A percentile compares a stretch with the other conserved stretches of the same genome.
These are phyloP conservation scores for Leccinum disarticulatum DNA, from an alignment of 768 basidiomycete genomes.

Conservation along the genomic window DNA sequence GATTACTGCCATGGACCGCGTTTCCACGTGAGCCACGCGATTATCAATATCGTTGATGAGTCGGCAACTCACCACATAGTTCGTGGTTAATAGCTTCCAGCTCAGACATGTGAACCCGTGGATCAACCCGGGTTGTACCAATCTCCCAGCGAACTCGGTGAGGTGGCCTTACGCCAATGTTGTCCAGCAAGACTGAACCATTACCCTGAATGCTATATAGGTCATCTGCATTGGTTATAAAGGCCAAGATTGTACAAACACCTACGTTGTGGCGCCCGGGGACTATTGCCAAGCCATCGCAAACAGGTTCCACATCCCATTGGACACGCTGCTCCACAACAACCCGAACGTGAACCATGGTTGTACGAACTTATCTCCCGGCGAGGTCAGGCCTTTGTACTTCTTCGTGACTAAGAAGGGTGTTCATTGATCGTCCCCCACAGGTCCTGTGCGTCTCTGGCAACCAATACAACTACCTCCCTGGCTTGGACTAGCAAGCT, in stretches of 20 bases:
- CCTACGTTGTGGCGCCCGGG: background rate
- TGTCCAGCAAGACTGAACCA: background rate
- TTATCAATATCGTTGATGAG: background rate
- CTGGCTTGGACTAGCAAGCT: background rate
- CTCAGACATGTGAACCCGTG: slow-evolving; percentile 58
- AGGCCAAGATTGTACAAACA: slow-evolving; percentile 51
- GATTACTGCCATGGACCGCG: background rate
- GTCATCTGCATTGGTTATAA: slow-evolving; percentile 53
- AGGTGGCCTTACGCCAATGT: background rate
- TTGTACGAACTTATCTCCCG: background rate
- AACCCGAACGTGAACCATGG: background rate
- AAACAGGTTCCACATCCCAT: background rate
- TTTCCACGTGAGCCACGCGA: background rate
- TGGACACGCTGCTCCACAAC: background rate
- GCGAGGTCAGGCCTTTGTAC: background rate
- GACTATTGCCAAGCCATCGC: background rate
- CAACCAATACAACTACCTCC: background rate
- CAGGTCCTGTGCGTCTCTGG: background rate
- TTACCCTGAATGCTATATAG: slow-evolving; percentile 21
- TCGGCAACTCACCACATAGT: background rate
- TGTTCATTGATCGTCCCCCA: background rate
- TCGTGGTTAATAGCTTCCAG: slow-evolving; percentile 45
- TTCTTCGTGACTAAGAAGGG: background rate
- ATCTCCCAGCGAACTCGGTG: slow-evolving; percentile 22
- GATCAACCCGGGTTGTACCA: no score